Percentiles rank a stretch among this genome's conserved stretches.
Evolutionary conservation across 2,329 filamentous ascomycete genomes (phyloP).

Genomic region (Lasiodiplodia sp.): DNA sequence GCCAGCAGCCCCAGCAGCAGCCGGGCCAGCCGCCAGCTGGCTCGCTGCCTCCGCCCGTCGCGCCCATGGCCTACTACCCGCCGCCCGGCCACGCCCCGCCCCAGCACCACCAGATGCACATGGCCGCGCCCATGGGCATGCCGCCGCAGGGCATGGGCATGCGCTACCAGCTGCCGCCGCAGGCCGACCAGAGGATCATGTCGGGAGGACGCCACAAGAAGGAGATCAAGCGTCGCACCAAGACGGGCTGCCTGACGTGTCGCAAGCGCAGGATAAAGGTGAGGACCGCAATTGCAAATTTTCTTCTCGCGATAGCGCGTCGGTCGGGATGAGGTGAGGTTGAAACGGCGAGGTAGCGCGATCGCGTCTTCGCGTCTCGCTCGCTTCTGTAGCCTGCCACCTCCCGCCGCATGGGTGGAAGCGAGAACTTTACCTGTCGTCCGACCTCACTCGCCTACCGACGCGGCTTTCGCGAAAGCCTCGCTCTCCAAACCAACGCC

Average conservation of each 20-base stretch:
- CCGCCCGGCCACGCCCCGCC: constrained; percentile 41
- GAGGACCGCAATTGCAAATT: constrained; percentile 33
- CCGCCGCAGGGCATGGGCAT: constrained; percentile 56
- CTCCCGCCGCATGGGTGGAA: constrained; percentile 42
- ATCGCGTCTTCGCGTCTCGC: constrained; percentile 30
- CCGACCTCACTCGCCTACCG: constrained; percentile 38
- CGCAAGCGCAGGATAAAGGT: constrained; percentile 75
- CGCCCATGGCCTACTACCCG: constrained; percentile 63
- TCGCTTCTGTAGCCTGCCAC: constrained; percentile 28
- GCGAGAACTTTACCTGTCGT: constrained; percentile 44
- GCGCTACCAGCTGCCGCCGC: constrained; percentile 64
- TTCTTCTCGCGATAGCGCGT: constrained; percentile 23
- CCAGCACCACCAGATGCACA: constrained; percentile 34
- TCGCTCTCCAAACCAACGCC: constrained; percentile 1
- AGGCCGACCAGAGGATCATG: constrained; percentile 61
- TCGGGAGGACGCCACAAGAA: constrained; percentile 71
- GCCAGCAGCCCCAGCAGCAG: constrained; percentile 43
- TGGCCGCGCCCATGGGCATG: constrained; percentile 51
- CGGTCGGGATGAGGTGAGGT: constrained; percentile 27
- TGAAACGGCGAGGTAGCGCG: constrained; percentile 38
- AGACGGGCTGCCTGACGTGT: constrained; percentile 71
- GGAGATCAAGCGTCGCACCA: constrained; percentile 78
- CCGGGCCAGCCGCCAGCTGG: constrained; percentile 44
- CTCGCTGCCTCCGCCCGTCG: constrained; percentile 62
- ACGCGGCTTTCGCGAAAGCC: constrained; percentile 14